Evolutionary conservation across 345 rosid genomes (phyloP).

Genomic region (Eucalyptus fibrosa): DNA sequence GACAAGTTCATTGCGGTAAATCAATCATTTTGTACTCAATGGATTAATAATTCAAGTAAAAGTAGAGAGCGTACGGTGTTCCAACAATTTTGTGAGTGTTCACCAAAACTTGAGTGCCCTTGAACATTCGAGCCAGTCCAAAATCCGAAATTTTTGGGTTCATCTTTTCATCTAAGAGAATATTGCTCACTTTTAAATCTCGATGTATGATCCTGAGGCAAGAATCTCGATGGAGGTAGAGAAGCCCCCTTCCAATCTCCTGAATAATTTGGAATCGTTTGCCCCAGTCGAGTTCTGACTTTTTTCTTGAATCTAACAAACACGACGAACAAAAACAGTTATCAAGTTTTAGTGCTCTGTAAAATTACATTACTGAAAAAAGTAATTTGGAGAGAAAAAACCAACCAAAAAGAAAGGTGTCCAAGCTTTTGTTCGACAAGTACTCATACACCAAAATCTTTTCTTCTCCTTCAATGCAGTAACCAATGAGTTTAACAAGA

Average conservation of each 20-base stretch:
- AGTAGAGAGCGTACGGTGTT: neutral
- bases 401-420: conserved; percentile 1
- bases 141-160: conserved; percentile 27
- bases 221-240: conserved; percentile 24
- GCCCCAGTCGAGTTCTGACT: conserved; percentile 8
- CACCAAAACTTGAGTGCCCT: neutral
- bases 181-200: conserved; percentile 18
- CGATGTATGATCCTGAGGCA: conserved; percentile 15
- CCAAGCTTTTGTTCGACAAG: neutral
- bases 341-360: neutral
- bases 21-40: neutral
- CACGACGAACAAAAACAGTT: neutral
- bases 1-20: neutral
- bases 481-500: conserved; percentile 49
- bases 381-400: neutral
- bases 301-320: conserved; percentile 2
- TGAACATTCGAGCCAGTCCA: conserved; percentile 15
- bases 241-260: conserved; percentile 20
- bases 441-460: conserved; percentile 40
- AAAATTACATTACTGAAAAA: neutral
- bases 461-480: conserved; percentile 46
- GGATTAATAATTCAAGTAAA: neutral
- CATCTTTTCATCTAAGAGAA: conserved; percentile 11
- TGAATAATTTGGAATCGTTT: conserved; percentile 9
- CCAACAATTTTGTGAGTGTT: conserved; percentile 12